Evolutionary conservation across 1,284 basidiomycete species (phyloP), one percentile per base, ranked within the genome.

Genomic region (Rhizoctonia solani): DNA sequence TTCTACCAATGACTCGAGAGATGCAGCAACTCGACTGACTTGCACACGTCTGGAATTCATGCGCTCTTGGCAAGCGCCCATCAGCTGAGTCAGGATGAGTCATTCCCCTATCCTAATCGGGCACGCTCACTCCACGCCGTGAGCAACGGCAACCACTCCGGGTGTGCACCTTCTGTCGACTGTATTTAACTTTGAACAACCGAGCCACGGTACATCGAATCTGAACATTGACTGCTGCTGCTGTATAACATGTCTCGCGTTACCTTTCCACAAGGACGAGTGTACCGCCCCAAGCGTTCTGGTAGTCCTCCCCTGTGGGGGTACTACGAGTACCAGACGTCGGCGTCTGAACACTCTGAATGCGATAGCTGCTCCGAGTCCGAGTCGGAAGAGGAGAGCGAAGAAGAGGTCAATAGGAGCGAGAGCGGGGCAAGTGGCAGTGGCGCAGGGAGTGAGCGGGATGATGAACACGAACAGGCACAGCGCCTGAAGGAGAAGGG

Each of bases 401-500:
- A n/a, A n/a, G n/a, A n/a, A n/a, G n/a, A n/a, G n/a, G n/a, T n/a
- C 50, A 74, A 76, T 67, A 76, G 77, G 59, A 70, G 67, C 72
- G 72, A 44, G 32, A 71, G 70, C 63, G 71, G 70, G 29, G 59
- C 63, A 16, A 37, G 66, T 23, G 69, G 61, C 42, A 63, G 65
- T 14, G 44, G 44, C 46, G 65, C 30, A 25, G 59, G 54, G 21
- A 29, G 34, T 13, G 23, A 30, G 21, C 25, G 37, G 23, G 32
- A 80, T 68, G 81, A 81, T 71, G 68, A 66, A 30, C 66, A 68
- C 21, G 71, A 80, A 76, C 74, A 74, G 25, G 72, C 80, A 72
- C 70, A 76, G 69, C 61, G 49, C 54, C 74, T 78, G 68, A 81
- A 81, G 75, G 67, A 68, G 55, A 79, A 83, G 74, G 84, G 82